Evolutionary conservation across 2,329 filamentous ascomycete species (phyloP), one percentile per base, ranked within the genome.

Genomic region (Aspergillus texensis): DNA sequence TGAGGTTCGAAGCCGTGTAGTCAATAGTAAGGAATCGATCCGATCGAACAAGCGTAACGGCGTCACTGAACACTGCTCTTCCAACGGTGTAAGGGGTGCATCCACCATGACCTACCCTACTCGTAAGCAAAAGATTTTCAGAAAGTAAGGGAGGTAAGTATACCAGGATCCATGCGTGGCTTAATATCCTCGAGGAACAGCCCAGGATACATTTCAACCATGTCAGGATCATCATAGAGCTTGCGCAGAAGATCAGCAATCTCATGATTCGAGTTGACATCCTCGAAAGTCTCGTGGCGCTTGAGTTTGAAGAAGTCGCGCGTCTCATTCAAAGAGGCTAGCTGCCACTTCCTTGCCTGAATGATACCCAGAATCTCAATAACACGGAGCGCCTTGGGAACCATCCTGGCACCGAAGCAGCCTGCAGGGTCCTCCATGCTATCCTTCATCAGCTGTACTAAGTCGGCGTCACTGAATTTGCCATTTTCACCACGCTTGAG

Each of bases 341-440:
- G 67, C 50, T 75, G 72, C 92, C 92, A 95, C 65, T 86, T 85
- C 32, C 92, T 84, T 6, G 90, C 89, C 65, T 93, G 91, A 46
- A 91, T 82, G 58, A 95, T 94, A 36, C 91, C 92, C 4, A 94
- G 80, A 48, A 94, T 90, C 76, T 95, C 92, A 28, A 95, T 85
- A 1, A 88, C 86, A 65, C 88, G 87, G 84, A 95, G 87, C 21
- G 89, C 85, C 11, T 86, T 82, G 0, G 92, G 92, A 0, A 94
- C 89, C 64, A 91, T 91, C 12, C 87, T 87, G 0, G 87, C 87
- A 0, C 90, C 90, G 67, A 92, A 93, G 0, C 86, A 85, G 19
- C 88, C 87, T 14, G 62, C 58, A 8, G 54, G 50, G 30, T 57
- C 54, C 30, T 92, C 89, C 58, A 93, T 86, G 16, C 85, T 84